Evolutionary conservation across 2,329 filamentous ascomycete species (phyloP), one percentile per base, ranked within the genome.

Genomic region (Diaporthe eres): DNA sequence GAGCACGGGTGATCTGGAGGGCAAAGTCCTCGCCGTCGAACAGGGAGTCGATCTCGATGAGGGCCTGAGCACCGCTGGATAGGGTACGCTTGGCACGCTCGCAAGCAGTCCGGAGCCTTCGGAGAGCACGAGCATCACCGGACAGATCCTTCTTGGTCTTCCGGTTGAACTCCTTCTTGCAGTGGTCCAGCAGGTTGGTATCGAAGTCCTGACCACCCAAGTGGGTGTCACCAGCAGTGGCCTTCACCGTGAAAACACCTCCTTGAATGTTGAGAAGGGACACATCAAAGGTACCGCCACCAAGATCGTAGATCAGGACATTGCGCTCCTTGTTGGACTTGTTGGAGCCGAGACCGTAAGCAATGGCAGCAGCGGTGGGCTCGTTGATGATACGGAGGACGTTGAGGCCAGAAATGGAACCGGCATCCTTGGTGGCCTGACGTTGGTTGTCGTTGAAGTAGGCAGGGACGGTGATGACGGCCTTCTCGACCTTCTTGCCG

Each of bases 391-490:
- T 98, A 92, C 97, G 96, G 87, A 99, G 96, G 81, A 99, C 95
- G 89, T 98, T 98, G 79, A 99, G 93, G 82, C 96, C 97, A 83
- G 96, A 90, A 84, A 99, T 99, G 86, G 96, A 94, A 93, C 97
- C 97, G 80, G 97, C 97, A 85, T 98, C 97, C 93, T 98, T 98
- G 89, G 97, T 99, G 80, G 97, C 95, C 89, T 98, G 97, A 89
- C 97, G 94, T 91, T 99, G 97, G 91, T 98, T 98, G 93, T 99
- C 97, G 92, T 98, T 98, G 95, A 99, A 99, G 92, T 99, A 99
- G 85, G 97, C 97, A 76, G 97, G 97, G 76, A 98, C 97, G 78
- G 97, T 99, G 87, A 99, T 96, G 86, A 99, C 97, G 79, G 97
- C 97, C 93, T 98, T 98, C 89, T 97, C 93, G 83, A 98, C 96